Conservation (phyloP, 768 basidiomycete species). For the Rubroboletus pulcherrimus region DNA sequence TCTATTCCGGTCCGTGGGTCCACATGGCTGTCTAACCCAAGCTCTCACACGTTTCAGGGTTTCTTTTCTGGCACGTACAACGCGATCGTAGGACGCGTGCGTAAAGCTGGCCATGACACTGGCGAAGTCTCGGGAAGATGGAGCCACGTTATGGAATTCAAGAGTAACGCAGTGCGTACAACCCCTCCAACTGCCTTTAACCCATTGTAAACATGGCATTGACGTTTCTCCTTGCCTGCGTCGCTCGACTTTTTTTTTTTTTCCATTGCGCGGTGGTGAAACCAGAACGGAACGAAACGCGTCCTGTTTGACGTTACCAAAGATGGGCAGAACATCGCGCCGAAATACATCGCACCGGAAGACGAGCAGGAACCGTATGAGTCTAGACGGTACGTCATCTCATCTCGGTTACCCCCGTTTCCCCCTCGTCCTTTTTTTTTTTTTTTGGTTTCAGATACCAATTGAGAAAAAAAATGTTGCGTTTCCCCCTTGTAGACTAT, state of each 20-base stretch:
- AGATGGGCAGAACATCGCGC: constrained; percentile 68
- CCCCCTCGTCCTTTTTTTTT: not conserved
- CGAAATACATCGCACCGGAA: constrained; percentile 83
- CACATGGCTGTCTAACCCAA: not conserved
- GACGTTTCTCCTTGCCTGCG: not conserved
- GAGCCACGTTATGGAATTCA: constrained; percentile 88
- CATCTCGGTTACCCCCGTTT: too few species aligned
- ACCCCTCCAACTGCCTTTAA: not conserved
- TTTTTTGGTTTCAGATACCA: too few species aligned
- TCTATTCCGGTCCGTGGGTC: not conserved
- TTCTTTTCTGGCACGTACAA: constrained; percentile 99
- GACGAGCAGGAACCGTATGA: constrained; percentile 88
- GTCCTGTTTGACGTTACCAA: constrained; percentile 81
- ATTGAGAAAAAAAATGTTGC: not conserved
- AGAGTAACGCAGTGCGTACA: constrained; percentile 54
- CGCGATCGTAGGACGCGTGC: constrained; percentile 77
- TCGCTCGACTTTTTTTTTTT: not conserved
- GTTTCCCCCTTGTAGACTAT: constrained; percentile 39
- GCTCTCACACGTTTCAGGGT: constrained; percentile 47
- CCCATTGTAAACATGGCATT: not conserved
- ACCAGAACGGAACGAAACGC: constrained; percentile 63
- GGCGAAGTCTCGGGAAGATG: constrained; percentile 91
- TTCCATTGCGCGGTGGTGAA: not conserved
- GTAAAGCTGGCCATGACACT: constrained; percentile 56
- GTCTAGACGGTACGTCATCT: constrained; percentile 63